Base-by-base conservation (phyloP, 306 rosid species). In the Elaeagnus macrophylla region DNA sequence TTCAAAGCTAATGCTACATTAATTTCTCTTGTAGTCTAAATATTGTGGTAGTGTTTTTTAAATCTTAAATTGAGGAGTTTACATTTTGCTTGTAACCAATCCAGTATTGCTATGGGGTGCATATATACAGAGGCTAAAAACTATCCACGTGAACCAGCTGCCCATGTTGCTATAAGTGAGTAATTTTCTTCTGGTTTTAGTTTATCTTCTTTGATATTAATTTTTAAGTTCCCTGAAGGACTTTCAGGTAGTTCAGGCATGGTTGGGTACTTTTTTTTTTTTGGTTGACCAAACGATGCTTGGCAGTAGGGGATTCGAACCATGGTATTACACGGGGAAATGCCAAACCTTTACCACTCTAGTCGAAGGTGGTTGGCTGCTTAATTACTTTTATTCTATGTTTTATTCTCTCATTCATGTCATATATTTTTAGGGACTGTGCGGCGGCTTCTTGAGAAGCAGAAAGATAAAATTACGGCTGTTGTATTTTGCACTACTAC, bases 131-230 rank as follows among this genome's bases (percentile, higher is more conserved):
- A 91, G 59, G 70, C 83, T 65, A 91, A 91, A 78, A 91, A 80
- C 71, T 91, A 91, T 77, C 96, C 99, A 57, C 96, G 99, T 63
- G 99, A 91, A 72, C 95, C 99, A 61, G 99, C 99, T 63, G 96
- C 99, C 10, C 99, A 91, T 75, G 99, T 91, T 50, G 84, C 99
- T 65, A 91, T 91, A 67, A 84, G 99, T 91, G 79, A 91, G 96
- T 76, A 37, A 59, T 64, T 43, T 58, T 39, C 51, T 60, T 7
- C 59, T 32, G 61, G 67, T 66, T 72, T 17, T 61, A 15, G 52
- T 62, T 74, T 40, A 60, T 52, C 57, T 62, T 38, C 59, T 61
- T 32, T 57, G 54, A 57, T 40, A 14, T 25, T 25, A 25, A 25
- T 25, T 25, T 25, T 25, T 25, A 25, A 25, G 2, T 25, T 25